Conservation (phyloP, 1,284 basidiomycete species). For the Cryptococcus sp. region DNA sequence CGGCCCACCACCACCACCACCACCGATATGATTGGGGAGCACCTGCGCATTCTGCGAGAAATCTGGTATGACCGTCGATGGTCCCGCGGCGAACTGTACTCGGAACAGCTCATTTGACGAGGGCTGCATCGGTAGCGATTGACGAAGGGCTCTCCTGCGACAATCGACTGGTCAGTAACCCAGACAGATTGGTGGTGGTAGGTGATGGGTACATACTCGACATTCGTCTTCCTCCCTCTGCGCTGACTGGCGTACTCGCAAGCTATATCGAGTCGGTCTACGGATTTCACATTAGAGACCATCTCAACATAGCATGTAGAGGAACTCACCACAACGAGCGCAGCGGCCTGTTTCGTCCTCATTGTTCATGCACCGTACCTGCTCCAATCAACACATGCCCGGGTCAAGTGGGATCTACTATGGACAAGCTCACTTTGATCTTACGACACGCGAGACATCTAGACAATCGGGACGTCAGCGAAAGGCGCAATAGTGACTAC, state of each 20-base stretch:
- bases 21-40: too few species aligned
- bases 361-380: slow-evolving; percentile 1
- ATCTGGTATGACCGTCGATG: too few species aligned
- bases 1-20: too few species aligned
- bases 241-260: slow-evolving; percentile 4
- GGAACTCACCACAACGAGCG: background rate
- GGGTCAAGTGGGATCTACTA: background rate
- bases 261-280: background rate
- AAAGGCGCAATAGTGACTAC: background rate
- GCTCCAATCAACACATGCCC: background rate
- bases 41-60: too few species aligned
- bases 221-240: background rate
- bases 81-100: too few species aligned
- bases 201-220: background rate
- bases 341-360: slow-evolving; percentile 1
- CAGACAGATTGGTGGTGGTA: background rate
- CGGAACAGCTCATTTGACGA: background rate
- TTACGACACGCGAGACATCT: slow-evolving; percentile 4
- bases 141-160: background rate
- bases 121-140: background rate
- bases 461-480: background rate
- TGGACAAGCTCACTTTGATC: background rate
- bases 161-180: background rate
- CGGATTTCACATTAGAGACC: background rate
- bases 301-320: background rate